phyloP scores from a whole-genome alignment of 805 yeast genomes.

The Pichia nakasei region DNA sequence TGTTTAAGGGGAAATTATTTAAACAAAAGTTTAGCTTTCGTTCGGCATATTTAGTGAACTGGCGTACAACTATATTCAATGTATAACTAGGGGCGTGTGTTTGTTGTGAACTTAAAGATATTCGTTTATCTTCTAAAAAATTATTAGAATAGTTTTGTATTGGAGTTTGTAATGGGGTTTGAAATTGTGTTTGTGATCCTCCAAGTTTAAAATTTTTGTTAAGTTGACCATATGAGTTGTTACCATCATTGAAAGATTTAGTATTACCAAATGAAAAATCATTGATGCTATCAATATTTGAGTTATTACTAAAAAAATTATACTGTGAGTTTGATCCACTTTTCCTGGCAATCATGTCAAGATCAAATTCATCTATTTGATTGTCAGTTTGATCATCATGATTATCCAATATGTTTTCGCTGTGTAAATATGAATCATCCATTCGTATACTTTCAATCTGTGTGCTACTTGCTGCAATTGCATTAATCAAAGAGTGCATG shows the following conservation, averaged over 20 bases:
- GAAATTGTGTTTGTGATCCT: conserved; percentile 5
- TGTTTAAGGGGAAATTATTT: conserved; percentile 48
- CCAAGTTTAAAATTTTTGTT: conserved; percentile 23
- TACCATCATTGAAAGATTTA: not conserved
- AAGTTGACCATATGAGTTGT: conserved; percentile 18
- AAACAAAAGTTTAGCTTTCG: conserved; percentile 70
- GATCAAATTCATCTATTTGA: not conserved
- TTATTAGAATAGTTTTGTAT: conserved; percentile 20
- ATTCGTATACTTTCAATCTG: not conserved
- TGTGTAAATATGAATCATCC: not conserved
- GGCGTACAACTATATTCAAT: conserved; percentile 86
- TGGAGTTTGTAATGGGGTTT: conserved; percentile 13
- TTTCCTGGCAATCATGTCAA: not conserved
- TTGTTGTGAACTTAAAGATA: conserved; percentile 27
- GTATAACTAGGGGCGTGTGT: conserved; percentile 76
- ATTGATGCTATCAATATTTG: not conserved
- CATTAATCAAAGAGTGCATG: not conserved
- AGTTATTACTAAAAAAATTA: not conserved
- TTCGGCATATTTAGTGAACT: conserved; percentile 91
- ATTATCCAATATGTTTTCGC: not conserved
- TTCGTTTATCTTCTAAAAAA: not conserved
- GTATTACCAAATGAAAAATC: not conserved
- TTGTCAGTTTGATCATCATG: not conserved
- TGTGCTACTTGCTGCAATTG: not conserved
- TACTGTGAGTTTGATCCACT: not conserved